Evolutionary conservation across 2,329 filamentous ascomycete species (phyloP).

Genomic region (Dactylella cylindrospora): DNA sequence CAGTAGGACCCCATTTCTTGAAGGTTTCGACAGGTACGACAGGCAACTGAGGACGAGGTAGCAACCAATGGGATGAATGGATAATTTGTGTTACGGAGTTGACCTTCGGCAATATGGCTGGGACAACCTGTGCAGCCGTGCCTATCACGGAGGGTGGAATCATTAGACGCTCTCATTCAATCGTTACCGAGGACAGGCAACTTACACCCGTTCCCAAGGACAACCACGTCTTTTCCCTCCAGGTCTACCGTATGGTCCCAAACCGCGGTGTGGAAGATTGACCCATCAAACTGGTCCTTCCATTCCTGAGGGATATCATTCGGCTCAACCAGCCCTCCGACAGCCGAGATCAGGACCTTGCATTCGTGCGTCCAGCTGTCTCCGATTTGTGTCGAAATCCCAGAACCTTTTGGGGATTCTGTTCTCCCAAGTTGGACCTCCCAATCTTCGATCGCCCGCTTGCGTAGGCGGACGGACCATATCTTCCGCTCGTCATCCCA

Average conservation of each 20-base stretch:
- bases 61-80: conserved; percentile 62
- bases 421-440: conserved; percentile 58
- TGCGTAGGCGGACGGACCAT: conserved; percentile 60
- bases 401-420: conserved; percentile 53
- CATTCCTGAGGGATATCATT: conserved; percentile 58
- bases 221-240: conserved; percentile 60
- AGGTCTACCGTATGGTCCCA: conserved; percentile 61
- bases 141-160: conserved; percentile 8
- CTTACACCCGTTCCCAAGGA: conserved; percentile 62
- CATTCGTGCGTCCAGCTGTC: conserved; percentile 59
- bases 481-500: conserved; percentile 60
- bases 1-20: conserved; percentile 55
- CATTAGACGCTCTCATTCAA: no score
- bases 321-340: conserved; percentile 62
- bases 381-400: conserved; percentile 46
- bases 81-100: conserved; percentile 64
- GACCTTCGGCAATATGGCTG: conserved; percentile 56
- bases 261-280: conserved; percentile 62
- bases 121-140: conserved; percentile 60
- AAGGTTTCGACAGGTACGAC: conserved; percentile 54
- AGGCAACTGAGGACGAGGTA: conserved; percentile 51
- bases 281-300: conserved; percentile 59
- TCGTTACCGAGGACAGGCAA: no score
- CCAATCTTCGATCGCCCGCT: conserved; percentile 59
- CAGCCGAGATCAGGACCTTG: conserved; percentile 59